A percentile compares a stretch with the other conserved stretches of the same genome.
Conservation (phyloP, 1,139 yeast species). For the Pichia sp. region DNA sequence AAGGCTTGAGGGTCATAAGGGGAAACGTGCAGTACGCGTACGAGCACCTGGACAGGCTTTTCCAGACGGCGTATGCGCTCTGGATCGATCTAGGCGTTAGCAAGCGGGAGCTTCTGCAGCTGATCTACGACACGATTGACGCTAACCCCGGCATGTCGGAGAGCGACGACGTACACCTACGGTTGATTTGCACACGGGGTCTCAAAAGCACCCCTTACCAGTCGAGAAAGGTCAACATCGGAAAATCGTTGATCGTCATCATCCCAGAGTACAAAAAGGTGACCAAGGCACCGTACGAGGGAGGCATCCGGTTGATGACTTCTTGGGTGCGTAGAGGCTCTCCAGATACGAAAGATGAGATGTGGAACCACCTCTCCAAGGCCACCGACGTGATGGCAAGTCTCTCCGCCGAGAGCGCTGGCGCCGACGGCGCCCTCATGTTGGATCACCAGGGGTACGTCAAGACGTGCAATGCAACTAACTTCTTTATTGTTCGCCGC, state of each 20-base stretch:
- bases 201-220: slow-evolving; percentile 14
- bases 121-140: slow-evolving; percentile 12
- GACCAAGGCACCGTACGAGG: neutral
- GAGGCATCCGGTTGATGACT: slow-evolving; percentile 7
- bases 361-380: slow-evolving; percentile 14
- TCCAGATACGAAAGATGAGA: slow-evolving; percentile 13
- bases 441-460: slow-evolving; percentile 10
- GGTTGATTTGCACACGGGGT: slow-evolving; percentile 13
- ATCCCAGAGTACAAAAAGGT: slow-evolving; percentile 13
- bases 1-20: slow-evolving; percentile 5
- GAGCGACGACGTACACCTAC: slow-evolving; percentile 9
- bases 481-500: slow-evolving; percentile 7
- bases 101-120: slow-evolving; percentile 6
- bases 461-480: slow-evolving; percentile 13
- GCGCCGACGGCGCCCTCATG: slow-evolving; percentile 13
- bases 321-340: slow-evolving; percentile 13
- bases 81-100: slow-evolving; percentile 12
- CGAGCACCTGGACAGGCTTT: slow-evolving; percentile 11
- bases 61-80: slow-evolving; percentile 8
- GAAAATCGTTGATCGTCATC: slow-evolving; percentile 9
- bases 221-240: slow-evolving; percentile 11
- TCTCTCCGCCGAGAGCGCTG: slow-evolving; percentile 10
- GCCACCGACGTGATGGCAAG: slow-evolving; percentile 12
- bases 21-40: slow-evolving; percentile 7
- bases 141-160: slow-evolving; percentile 9